phyloP scores from a whole-genome alignment of 495 filamentous ascomycete species.

The Podospora pseudoanserina region DNA sequence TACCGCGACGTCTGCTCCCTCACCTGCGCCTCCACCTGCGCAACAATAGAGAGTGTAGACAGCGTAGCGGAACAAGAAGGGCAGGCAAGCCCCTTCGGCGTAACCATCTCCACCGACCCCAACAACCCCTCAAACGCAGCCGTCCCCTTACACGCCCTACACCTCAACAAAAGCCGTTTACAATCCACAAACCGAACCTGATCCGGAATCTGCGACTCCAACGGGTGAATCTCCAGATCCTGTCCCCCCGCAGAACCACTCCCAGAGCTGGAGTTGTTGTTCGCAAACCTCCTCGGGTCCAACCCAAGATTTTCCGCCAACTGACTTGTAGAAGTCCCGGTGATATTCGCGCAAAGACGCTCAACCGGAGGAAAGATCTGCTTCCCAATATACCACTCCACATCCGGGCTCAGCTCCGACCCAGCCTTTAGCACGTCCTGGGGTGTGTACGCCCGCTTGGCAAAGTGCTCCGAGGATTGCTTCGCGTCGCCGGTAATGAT shows the following conservation, averaged over 20 bases:
- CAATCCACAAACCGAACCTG: conserved; percentile 77
- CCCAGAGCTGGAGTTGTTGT: conserved; percentile 30
- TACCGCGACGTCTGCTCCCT: conserved; percentile 73
- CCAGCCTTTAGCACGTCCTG: conserved; percentile 78
- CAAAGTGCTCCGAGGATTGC: conserved; percentile 65
- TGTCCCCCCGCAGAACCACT: conserved; percentile 35
- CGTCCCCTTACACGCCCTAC: conserved; percentile 69
- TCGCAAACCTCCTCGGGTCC: conserved; percentile 77
- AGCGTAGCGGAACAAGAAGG: conserved; percentile 57
- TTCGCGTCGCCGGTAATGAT: conserved; percentile 80
- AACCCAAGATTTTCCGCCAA: conserved; percentile 92
- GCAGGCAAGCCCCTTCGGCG: conserved; percentile 72
- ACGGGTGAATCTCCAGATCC: conserved; percentile 70
- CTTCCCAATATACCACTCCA: conserved; percentile 96
- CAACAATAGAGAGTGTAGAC: conserved; percentile 67
- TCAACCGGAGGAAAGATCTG: conserved; percentile 98
- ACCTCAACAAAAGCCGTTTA: conserved; percentile 69
- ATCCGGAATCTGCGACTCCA: conserved; percentile 93
- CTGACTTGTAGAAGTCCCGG: conserved; percentile 80
- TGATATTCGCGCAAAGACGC: conserved; percentile 92
- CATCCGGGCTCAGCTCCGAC: conserved; percentile 73
- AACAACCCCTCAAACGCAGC: conserved; percentile 73
- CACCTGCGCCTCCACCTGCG: conserved; percentile 82
- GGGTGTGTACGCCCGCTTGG: conserved; percentile 82
- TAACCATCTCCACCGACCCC: conserved; percentile 54